phyloP scores from a whole-genome alignment of 1,284 basidiomycete genomes.

The Sporisorium scitamineum region DNA sequence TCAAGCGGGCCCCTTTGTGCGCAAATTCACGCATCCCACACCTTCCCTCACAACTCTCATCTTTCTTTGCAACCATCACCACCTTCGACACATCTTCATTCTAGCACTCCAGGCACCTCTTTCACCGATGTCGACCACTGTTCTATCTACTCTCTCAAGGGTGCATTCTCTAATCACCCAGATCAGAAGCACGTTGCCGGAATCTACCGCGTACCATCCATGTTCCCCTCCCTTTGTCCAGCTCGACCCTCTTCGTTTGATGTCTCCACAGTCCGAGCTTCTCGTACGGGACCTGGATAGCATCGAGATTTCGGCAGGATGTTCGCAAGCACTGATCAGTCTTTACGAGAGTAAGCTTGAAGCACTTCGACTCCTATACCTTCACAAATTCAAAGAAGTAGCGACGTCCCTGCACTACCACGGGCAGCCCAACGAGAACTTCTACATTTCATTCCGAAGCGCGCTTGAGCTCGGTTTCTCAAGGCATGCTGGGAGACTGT shows the following conservation, averaged over 20 bases:
- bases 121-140: neutral
- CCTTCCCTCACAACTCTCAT: neutral
- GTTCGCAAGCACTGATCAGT: neutral
- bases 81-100: neutral
- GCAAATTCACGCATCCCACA: neutral
- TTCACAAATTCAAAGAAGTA: neutral
- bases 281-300: neutral
- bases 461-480: neutral
- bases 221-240: neutral
- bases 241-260: neutral
- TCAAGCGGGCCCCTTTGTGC: neutral
- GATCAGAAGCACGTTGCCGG: neutral
- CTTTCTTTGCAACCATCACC: neutral
- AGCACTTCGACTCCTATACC: neutral
- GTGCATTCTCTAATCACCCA: neutral
- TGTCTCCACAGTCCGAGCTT: neutral
- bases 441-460: neutral
- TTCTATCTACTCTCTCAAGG: neutral
- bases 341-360: neutral
- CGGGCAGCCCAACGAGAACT: neutral
- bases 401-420: neutral
- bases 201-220: neutral
- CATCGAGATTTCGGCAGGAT: neutral
- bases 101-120: too few relatives aligned
- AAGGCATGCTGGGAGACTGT: neutral